These are phyloP conservation scores for Hyphodiscus sp. DNA, from an alignment of 2,329 filamentous ascomycete genomes.

Conservation along the genomic window DNA sequence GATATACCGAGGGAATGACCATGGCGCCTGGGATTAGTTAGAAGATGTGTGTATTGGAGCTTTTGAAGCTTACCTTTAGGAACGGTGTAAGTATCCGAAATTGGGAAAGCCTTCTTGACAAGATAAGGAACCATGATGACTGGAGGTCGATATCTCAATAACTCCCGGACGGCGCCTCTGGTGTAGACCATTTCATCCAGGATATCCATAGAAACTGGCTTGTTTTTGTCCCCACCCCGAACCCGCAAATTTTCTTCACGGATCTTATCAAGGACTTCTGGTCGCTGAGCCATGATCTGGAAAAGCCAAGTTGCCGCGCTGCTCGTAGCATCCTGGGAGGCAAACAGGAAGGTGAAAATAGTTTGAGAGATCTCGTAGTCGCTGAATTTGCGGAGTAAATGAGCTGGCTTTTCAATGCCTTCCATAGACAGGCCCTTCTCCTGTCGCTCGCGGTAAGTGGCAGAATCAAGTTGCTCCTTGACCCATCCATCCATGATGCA, in stretches of 20 bases:
- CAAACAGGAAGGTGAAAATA: constrained; percentile 93
- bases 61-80: constrained; percentile 60
- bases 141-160: constrained; percentile 87
- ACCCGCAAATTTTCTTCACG: constrained; percentile 81
- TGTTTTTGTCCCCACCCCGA: constrained; percentile 67
- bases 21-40: constrained; percentile 59
- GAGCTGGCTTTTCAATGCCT: constrained; percentile 70
- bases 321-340: constrained; percentile 93
- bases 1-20: constrained; percentile 87
- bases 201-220: constrained; percentile 71
- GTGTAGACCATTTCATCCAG: constrained; percentile 88
- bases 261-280: constrained; percentile 84
- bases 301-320: constrained; percentile 93
- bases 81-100: constrained; percentile 81
- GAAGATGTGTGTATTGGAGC: constrained; percentile 11
- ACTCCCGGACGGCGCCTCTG: constrained; percentile 83
- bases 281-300: constrained; percentile 87
- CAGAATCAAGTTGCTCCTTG: constrained; percentile 78
- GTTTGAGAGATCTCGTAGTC: constrained; percentile 92
- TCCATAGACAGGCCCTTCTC: constrained; percentile 65
- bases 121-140: constrained; percentile 96
- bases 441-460: constrained; percentile 71
- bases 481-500: constrained; percentile 98
- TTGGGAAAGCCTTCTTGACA: constrained; percentile 91
- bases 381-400: constrained; percentile 77